A percentile compares a stretch with the other conserved stretches of the same genome.
Conservation (phyloP, 2,329 filamentous ascomycete species). For the Dothidotthia symphoricarpi region DNA sequence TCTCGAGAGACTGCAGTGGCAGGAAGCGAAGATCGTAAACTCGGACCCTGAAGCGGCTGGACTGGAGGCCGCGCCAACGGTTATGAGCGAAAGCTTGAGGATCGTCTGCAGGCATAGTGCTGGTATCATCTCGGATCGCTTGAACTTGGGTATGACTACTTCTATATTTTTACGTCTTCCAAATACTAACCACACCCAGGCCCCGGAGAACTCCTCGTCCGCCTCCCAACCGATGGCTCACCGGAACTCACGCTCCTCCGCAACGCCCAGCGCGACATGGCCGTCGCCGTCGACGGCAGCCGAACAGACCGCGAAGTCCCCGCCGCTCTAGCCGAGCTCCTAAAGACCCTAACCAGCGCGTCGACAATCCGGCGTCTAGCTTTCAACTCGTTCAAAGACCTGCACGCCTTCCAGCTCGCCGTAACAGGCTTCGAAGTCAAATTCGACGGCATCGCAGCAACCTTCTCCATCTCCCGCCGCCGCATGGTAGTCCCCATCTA, state of each 20-base stretch:
- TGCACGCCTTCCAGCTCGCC: conserved; percentile 76
- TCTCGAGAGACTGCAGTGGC: conserved; percentile 57
- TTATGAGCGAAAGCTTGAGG: conserved; percentile 73
- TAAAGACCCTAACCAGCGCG: conserved; percentile 57
- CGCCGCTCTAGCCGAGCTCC: conserved; percentile 61
- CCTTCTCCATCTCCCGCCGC: conserved; percentile 77
- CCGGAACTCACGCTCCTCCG: conserved; percentile 50
- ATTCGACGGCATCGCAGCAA: conserved; percentile 57
- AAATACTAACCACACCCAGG: conserved; percentile 20
- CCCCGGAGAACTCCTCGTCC: conserved; percentile 48
- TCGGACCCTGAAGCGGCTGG: conserved; percentile 58
- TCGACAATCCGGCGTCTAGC: conserved; percentile 68
- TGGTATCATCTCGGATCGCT: conserved; percentile 76
- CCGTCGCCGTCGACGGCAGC: conserved; percentile 62
- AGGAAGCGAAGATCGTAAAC: conserved; percentile 70
- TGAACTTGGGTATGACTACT: conserved; percentile 64
- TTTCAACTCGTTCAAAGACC: conserved; percentile 50
- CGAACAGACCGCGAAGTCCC: conserved; percentile 47
- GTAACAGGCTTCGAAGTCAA: conserved; percentile 75
- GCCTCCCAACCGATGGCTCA: conserved; percentile 43
- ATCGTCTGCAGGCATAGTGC: conserved; percentile 73
- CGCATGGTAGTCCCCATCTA: conserved; percentile 90
- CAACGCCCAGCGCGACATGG: conserved; percentile 73
- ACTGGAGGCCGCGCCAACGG: conserved; percentile 61
- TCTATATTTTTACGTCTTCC: neutral